Evolutionary conservation across 306 rosid genomes (phyloP), one percentile per base, ranked within the genome.

Genomic region (Pachyrhizus erosus): DNA sequence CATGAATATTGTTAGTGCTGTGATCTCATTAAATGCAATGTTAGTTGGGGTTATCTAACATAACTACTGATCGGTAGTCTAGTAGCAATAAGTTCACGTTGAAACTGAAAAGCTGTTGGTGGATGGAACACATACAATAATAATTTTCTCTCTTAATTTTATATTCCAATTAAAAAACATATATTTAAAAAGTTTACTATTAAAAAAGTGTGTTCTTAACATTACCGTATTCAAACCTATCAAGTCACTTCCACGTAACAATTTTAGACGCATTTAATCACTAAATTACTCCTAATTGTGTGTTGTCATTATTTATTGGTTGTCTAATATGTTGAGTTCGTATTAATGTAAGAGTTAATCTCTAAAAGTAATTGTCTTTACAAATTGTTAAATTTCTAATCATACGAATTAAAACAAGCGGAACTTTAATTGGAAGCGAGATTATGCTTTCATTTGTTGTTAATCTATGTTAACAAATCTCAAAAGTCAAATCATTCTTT

Each of bases 11-110:
- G 12, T 13, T 43, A 14, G 37, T 0, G 33, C 23, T 11, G 34
- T 11, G 29, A 33, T 42, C 43, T 80, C 83, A 80, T 31, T 80
- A 55, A 80, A 70, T 80, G 78, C 26, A n/a, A 43, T 13, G 40
- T 21, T 66, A 45, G 66, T 48, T 49, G 75, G 39, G 17, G 17
- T 51, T 29, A 65, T 62, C 82, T 76, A 60, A 42, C 52, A 14
- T 11, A 31, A 7, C 2, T 31, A 2, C 21, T 7, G 11, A 1
- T 26, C 29, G 4, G 18, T 61, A 13, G 67, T 24, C 9, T 17
- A 17, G 4, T 5, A 0, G 1, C 14, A 61, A 26, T 61, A 61
- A 61, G 27, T 27, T 27, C 68, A 61, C 40, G 18, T 61, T 5
- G 9, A 26, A 13, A 26, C 40, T 12, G 9, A 11, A 11, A 4